phyloP scores from a whole-genome alignment of 2,329 filamentous ascomycete species.

The Colletotrichum sp. region DNA sequence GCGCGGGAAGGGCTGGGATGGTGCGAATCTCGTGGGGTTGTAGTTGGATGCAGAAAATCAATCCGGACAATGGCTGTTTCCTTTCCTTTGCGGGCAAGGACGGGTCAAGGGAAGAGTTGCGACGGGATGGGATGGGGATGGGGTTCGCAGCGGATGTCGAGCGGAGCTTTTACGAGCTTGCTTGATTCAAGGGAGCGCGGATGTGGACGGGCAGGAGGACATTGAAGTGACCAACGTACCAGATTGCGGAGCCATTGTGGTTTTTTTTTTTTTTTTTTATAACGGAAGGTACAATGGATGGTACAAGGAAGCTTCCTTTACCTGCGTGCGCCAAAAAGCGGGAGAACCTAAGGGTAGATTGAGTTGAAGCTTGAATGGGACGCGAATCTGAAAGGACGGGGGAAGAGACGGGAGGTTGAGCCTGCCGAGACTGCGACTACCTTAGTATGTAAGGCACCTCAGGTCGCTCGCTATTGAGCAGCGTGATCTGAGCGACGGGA shows the following conservation, averaged over 20 bases:
- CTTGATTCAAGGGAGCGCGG: constrained; percentile 1
- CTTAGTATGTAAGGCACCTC: background rate
- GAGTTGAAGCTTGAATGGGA: constrained; percentile 1
- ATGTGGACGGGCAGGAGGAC: background rate
- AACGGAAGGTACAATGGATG: background rate
- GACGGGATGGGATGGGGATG: background rate
- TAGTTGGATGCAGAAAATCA: background rate
- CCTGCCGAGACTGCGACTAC: background rate
- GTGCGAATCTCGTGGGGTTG: background rate
- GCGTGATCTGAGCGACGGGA: background rate
- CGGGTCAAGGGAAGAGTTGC: background rate
- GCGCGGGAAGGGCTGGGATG: background rate
- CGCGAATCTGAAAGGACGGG: constrained; percentile 6
- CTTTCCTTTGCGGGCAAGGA: background rate
- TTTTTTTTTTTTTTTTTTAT: background rate
- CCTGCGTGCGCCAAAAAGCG: background rate
- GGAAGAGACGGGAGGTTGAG: constrained; percentile 5
- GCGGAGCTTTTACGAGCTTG: constrained; percentile 18
- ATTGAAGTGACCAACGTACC: constrained; percentile 11
- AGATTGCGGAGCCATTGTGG: constrained; percentile 22
- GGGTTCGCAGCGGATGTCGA: constrained; percentile 18
- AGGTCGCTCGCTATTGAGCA: background rate
- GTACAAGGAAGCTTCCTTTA: background rate
- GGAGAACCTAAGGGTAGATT: background rate
- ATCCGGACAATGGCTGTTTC: background rate